A percentile compares a stretch with the other conserved stretches of the same genome.
Evolutionary conservation across 352 stramenopile genomes (phyloP).

Genomic region (Globisporangium lucens): DNA sequence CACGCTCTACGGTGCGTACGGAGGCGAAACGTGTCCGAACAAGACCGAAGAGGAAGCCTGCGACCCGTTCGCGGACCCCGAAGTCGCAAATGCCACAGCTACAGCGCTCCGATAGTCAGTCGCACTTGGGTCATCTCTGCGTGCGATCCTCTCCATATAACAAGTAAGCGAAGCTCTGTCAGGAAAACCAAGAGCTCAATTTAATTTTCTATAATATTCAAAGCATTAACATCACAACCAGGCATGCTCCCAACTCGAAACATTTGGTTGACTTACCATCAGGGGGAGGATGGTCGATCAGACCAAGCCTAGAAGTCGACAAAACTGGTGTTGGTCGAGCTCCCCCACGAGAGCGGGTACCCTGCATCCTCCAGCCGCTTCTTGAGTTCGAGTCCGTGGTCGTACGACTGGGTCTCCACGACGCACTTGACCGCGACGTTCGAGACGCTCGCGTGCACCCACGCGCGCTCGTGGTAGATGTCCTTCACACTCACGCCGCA

Average conservation of each 20-base stretch:
- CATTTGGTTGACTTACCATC: background rate
- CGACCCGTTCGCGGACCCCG: constrained; percentile 16
- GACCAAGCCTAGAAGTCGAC: constrained; percentile 18
- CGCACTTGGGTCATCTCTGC: background rate
- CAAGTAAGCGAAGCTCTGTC: too few relatives aligned
- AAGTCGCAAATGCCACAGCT: background rate
- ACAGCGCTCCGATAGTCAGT: background rate
- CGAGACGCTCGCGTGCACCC: constrained; percentile 94
- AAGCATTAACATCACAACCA: background rate
- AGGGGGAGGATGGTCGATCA: too few relatives aligned
- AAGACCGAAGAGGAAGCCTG: constrained; percentile 29
- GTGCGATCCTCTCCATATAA: background rate
- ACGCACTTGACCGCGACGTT: constrained; percentile 96
- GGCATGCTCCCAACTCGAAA: too few relatives aligned
- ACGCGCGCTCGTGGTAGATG: constrained; percentile 97
- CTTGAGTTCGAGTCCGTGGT: constrained; percentile 90
- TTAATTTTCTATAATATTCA: background rate
- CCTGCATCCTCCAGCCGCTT: constrained; percentile 76
- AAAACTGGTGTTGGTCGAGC: constrained; percentile 25
- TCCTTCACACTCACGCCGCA: constrained; percentile 93
- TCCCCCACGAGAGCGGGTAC: constrained; percentile 88
- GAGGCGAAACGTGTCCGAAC: constrained; percentile 26
- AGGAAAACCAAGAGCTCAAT: background rate
- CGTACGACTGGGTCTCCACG: constrained; percentile 93
- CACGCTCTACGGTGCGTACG: constrained; percentile 30